Base-by-base conservation (phyloP, 2,329 filamentous ascomycete genomes). In the Graphium sp. region DNA sequence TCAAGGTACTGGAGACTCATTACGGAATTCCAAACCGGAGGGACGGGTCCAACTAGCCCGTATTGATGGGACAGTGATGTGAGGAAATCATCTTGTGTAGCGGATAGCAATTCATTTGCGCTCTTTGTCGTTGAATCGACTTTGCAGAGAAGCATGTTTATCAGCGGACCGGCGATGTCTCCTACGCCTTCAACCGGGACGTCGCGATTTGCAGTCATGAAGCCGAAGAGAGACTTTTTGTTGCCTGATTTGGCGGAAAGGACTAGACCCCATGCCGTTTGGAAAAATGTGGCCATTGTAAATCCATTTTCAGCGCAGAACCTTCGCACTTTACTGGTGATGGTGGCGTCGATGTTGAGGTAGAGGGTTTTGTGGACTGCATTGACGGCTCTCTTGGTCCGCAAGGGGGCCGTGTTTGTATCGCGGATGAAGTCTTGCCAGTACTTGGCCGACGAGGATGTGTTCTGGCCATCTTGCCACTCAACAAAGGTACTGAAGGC, bases 371-470 rank as follows among this genome's bases (percentile, higher is more conserved):
- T 14, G 22, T 12, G 22, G 6, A 12, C 22, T 24, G 15, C 12
- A 24, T n/a, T 24, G n/a, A 24, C 6, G 6, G n/a, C 15, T 24
- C 15, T 14, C 22, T 24, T 14, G 7, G 22, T 24, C 6, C n/a
- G 15, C 22, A n/a, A 24, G 6, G 15, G 22, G 58, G 56, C 4
- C 22, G 12, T 14, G 22, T 24, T 24, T 6, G 15, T 6, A 24
- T 24, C 22, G 22, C 15, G n/a, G 22, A 12, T 14, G 22, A 24
- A 12, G 11, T 24, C 15, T 6, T n/a, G n/a, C 7, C 12, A 12
- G 22, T 14, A n/a, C 8, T n/a, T 22, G 20, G 20, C n/a, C 22
- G 15, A 24, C 22, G 11, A 6, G 22, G 6, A 14, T 14, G 6
- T 24, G 6, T 24, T n/a, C n/a, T n/a, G n/a, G n/a, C 11, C 6